Evolutionary conservation across 176 grass and related monocot species (phyloP).

Genomic region (Hordeum vulgare): MorexV3_pseudomolecules_assembly NC_058522.1:354877337-354877836

Average conservation of each 20-base stretch:
- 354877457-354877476: background rate
- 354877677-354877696: slow-evolving; percentile 62
- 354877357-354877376: background rate
- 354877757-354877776: slow-evolving; percentile 83
- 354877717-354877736: slow-evolving; percentile 80
- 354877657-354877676: background rate
- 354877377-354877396: background rate
- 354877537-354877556: background rate
- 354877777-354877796: slow-evolving; percentile 65
- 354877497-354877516: background rate
- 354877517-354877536: background rate
- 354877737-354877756: slow-evolving; percentile 64
- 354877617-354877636: background rate
- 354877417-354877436: background rate
- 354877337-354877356: background rate
- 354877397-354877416: background rate
- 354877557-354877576: background rate
- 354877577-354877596: background rate
- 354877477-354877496: background rate
- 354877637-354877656: background rate
- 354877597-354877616: background rate
- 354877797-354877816: slow-evolving; percentile 53
- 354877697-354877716: slow-evolving; percentile 86
- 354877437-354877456: background rate
- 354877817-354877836: slow-evolving; percentile 39